A percentile compares a stretch with the other conserved stretches of the same genome.
phyloP scores from a whole-genome alignment of 2,329 filamentous ascomycete species.

The Xylariaceae sp. region DNA sequence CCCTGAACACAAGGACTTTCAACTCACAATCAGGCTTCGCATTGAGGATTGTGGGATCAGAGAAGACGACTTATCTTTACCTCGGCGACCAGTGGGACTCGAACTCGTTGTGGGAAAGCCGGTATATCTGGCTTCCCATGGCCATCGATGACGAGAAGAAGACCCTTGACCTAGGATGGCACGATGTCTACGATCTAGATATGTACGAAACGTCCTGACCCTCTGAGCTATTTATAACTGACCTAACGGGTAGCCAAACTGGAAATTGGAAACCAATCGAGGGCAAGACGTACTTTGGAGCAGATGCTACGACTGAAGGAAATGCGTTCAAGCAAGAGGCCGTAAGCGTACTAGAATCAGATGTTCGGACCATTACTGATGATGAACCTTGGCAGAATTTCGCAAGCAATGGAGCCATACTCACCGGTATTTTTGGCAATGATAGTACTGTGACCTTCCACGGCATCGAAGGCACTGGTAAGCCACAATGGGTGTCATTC shows the following conservation, averaged over 20 bases:
- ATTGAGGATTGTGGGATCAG: conserved; percentile 42
- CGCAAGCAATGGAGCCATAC: conserved; percentile 40
- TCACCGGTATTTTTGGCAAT: conserved; percentile 51
- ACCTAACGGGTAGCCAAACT: conserved; percentile 31
- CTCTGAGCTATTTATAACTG: not conserved
- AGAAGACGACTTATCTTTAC: conserved; percentile 46
- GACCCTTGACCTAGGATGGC: conserved; percentile 44
- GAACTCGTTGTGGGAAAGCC: conserved; percentile 52
- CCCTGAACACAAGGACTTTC: conserved; percentile 46
- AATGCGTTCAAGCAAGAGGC: conserved; percentile 52
- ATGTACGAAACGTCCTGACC: conserved; percentile 31
- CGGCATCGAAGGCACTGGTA: conserved; percentile 42
- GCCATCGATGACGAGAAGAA: conserved; percentile 48
- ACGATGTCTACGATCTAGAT: conserved; percentile 53
- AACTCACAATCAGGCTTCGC: conserved; percentile 50
- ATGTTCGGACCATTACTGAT: not conserved
- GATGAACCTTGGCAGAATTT: conserved; percentile 34
- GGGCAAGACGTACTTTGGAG: conserved; percentile 43
- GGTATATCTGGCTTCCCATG: conserved; percentile 54
- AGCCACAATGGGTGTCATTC: conserved; percentile 53
- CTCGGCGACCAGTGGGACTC: conserved; percentile 50
- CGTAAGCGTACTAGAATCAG: conserved; percentile 9
- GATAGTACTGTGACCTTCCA: conserved; percentile 50
- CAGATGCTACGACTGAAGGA: conserved; percentile 40
- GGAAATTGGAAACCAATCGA: conserved; percentile 42